phyloP scores from a whole-genome alignment of 2,329 filamentous ascomycete genomes.

The Calonectria fujianensis region DNA sequence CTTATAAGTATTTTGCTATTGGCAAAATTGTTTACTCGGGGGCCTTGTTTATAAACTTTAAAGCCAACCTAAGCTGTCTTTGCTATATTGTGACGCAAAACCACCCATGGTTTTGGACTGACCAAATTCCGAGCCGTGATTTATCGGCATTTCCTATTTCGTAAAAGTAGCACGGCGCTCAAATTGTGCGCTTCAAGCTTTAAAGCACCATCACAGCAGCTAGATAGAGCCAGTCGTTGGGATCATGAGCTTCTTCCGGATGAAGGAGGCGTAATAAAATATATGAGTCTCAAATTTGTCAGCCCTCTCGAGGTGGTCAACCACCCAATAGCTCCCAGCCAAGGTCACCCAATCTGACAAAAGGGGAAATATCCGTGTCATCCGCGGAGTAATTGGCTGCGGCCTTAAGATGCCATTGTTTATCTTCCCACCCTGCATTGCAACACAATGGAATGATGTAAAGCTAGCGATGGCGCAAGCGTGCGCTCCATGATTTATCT shows the following conservation, averaged over 20 bases:
- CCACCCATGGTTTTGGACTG: neutral
- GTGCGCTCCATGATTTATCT: neutral
- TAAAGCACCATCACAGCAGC: neutral
- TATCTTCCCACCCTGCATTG: neutral
- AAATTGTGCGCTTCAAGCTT: conserved; percentile 3
- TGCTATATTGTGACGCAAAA: neutral
- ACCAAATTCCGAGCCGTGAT: conserved; percentile 37
- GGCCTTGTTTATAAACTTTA: conserved; percentile 17
- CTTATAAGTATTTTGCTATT: neutral
- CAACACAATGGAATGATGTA: neutral
- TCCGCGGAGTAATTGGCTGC: neutral
- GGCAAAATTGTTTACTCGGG: neutral
- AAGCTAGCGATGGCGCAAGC: neutral
- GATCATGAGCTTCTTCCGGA: neutral
- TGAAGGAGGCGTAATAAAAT: neutral
- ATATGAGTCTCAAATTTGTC: neutral
- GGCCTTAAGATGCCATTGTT: neutral
- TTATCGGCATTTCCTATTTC: conserved; percentile 15
- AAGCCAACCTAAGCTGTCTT: neutral
- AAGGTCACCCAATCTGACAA: neutral
- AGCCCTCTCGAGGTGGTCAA: neutral
- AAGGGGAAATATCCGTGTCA: neutral
- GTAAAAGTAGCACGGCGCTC: neutral
- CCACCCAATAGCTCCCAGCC: too few relatives aligned
- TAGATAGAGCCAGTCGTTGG: neutral